Conservation (phyloP, 352 stramenopile genomes). For the Pythium rhizo-oryzae region DNA sequence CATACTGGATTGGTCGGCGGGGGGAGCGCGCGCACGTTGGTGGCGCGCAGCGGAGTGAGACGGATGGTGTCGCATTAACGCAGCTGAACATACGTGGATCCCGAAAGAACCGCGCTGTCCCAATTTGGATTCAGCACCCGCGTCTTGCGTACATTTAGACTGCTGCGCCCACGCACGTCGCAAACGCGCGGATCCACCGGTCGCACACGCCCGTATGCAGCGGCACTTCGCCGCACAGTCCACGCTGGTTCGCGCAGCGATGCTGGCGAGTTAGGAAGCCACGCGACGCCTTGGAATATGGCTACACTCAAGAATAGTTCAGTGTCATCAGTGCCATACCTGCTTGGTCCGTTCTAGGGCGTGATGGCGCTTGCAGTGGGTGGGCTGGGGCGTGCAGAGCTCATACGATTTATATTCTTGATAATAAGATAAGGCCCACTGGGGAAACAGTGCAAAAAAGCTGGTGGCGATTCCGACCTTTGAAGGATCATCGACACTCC, state of each 20-base stretch:
- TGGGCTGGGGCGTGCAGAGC: background rate
- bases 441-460: background rate
- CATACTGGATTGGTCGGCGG: background rate
- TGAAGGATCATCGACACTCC: slow-evolving; percentile 1
- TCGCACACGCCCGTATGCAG: background rate
- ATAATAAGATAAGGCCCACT: slow-evolving; percentile 1
- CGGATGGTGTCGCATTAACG: background rate
- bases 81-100: background rate
- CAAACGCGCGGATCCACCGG: background rate
- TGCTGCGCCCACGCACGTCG: background rate
- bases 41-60: background rate
- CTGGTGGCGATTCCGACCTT: background rate
- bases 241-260: slow-evolving; percentile 3
- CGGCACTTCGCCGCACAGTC: slow-evolving; percentile 1
- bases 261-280: background rate
- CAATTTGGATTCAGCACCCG: slow-evolving; percentile 2
- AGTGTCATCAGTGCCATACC: no score
- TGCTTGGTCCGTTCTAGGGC: no score
- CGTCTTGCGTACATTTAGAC: background rate
- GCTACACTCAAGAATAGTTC: slow-evolving; percentile 6
- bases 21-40: background rate
- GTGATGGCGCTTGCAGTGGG: no score
- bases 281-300: background rate
- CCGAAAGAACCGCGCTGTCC: background rate
- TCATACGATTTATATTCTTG: slow-evolving; percentile 5